Evolutionary conservation across 192 early-diverging fungal genomes (phyloP).

Genomic region (Pecoramyces ruminantium): DNA sequence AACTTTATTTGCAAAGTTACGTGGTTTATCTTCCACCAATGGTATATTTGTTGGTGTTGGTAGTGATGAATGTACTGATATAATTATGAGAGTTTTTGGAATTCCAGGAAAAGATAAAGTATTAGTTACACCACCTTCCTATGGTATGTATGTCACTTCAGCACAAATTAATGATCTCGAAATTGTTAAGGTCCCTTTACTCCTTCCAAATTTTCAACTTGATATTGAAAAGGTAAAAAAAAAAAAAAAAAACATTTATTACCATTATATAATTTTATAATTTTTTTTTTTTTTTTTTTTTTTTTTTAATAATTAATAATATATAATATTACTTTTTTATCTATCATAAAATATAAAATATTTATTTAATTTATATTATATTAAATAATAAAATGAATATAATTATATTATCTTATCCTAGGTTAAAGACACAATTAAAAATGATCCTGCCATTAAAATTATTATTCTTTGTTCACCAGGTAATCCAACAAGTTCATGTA

Average conservation of each 20-base stretch:
- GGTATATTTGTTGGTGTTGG: constrained; percentile 81
- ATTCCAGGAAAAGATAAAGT: constrained; percentile 79
- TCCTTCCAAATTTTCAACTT: constrained; percentile 50
- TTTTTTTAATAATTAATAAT: no score
- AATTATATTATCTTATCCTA: no score
- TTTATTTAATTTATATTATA: no score
- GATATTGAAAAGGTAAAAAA: constrained; percentile 28
- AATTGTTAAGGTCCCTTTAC: constrained; percentile 69
- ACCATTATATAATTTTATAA: no score
- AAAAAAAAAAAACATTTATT: no score
- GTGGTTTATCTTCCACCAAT: constrained; percentile 7
- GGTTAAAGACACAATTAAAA: constrained; percentile 38
- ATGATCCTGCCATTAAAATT: constrained; percentile 71
- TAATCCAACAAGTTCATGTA: constrained; percentile 86
- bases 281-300: no score
- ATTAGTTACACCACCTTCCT: constrained; percentile 90
- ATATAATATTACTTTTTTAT: no score
- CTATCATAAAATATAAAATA: no score
- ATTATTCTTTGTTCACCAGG: constrained; percentile 96
- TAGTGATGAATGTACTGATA: constrained; percentile 88
- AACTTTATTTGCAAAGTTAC: neutral
- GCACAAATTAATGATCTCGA: constrained; percentile 89
- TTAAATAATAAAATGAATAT: no score
- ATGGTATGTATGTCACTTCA: constrained; percentile 94
- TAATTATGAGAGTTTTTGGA: constrained; percentile 76